These are phyloP conservation scores for Capronia epimyces DNA, from an alignment of 2,329 filamentous ascomycete genomes.

Conservation along the genomic window DNA sequence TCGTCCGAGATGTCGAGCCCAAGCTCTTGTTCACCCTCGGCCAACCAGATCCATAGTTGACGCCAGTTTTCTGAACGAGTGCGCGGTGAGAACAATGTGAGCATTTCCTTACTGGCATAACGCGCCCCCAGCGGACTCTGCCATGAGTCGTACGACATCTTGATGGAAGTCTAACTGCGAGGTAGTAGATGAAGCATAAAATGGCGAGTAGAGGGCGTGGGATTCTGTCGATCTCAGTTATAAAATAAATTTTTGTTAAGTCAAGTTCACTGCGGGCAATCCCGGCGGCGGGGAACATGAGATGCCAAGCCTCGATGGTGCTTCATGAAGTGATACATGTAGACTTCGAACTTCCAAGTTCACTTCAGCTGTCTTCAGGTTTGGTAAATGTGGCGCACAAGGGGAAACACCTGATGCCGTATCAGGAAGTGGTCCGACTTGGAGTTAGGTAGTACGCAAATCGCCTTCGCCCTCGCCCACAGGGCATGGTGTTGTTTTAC, in stretches of 20 bases:
- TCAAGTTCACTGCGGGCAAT: not conserved
- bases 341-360: no score
- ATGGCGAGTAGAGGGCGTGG: no score
- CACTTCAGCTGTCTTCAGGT: not conserved
- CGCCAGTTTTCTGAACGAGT: conserved; percentile 74
- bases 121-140: conserved; percentile 65
- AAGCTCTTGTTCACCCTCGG: conserved; percentile 74
- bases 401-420: no score
- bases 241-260: not conserved
- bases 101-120: conserved; percentile 71
- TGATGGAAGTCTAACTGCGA: not conserved
- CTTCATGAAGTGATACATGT: no score
- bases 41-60: conserved; percentile 77
- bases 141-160: conserved; percentile 49
- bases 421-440: no score
- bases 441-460: no score
- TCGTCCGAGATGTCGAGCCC: conserved; percentile 69
- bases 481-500: no score
- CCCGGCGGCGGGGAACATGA: not conserved
- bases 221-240: not conserved
- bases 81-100: conserved; percentile 70
- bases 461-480: no score
- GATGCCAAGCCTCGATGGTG: not conserved
- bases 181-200: no score
- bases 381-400: no score